Base-by-base conservation (phyloP, 1,139 yeast species). In the Yamadazyma membranifaciens region DNA sequence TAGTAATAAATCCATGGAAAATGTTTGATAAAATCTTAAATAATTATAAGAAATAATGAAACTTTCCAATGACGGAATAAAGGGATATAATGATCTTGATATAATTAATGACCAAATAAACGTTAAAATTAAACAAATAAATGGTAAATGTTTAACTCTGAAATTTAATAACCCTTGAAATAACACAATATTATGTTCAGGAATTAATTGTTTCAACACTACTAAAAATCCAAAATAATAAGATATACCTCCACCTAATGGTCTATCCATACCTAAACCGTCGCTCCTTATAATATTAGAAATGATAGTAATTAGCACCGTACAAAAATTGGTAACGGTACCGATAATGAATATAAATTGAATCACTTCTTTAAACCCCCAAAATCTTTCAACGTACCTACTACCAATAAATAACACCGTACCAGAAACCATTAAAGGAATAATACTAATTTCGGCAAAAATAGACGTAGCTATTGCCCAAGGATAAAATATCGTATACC, bases 181-280 rank as follows among this genome's bases (percentile, higher is more conserved):
- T 32, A 89, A 63, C 22, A 79, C 78, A 41, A 88, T 75, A 41
- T 87, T 82, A 56, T 88, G 95, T 57, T 91, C 97, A 5, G 97
- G 97, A 26, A 87, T 80, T 51, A 87, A 69, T 61, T 91, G 97
- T 61, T 88, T 89, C 58, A 88, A 79, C 7, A 89, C 94, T 28
- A 91, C 95, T 44, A 89, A 65, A 51, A 87, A 84, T 3, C 88
- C 92, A 55, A 87, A 69, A 47, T 85, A 72, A 44, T 87, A 66
- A 1, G 88, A 81, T 33, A 81, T 75, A 15, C 88, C 82, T 0
- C 96, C 97, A 42, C 87, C 86, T 38, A 83, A 63, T 4, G 84
- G 77, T 40, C 59, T 59, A 42, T 64, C 65, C 69, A 73, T 69
- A 0, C 70, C 68, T 9, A 48, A 48, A 4, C 63, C 64, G 46